These are phyloP conservation scores for Melastoma malabathricum DNA, from an alignment of 345 rosid species.

Conservation along the genomic window DNA sequence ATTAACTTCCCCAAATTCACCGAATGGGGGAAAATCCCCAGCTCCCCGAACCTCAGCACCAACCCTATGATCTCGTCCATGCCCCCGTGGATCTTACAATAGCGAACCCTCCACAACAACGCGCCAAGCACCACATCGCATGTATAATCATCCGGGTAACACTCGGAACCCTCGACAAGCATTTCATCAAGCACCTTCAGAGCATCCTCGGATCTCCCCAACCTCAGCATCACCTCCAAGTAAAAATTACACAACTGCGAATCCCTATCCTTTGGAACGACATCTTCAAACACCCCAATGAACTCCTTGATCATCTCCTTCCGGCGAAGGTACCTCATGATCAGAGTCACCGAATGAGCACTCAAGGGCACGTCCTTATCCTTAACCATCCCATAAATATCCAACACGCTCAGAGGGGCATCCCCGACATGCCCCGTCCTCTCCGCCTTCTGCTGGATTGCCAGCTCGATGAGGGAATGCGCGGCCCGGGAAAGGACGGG, in stretches of 20 bases:
- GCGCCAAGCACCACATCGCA: not conserved
- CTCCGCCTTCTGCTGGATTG: slow-evolving; percentile 13
- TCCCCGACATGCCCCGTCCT: slow-evolving; percentile 13
- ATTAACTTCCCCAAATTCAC: slow-evolving; percentile 33
- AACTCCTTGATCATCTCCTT: slow-evolving; percentile 32
- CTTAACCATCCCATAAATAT: slow-evolving; percentile 32
- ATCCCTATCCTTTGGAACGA: slow-evolving; percentile 24
- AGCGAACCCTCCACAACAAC: slow-evolving; percentile 14
- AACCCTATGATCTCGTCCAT: slow-evolving; percentile 28
- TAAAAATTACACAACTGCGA: slow-evolving; percentile 32
- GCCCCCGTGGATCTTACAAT: too few species aligned
- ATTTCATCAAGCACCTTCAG: slow-evolving; percentile 81
- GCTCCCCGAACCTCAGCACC: slow-evolving; percentile 32
- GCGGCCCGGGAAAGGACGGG: slow-evolving; percentile 28
- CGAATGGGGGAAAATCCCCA: slow-evolving; percentile 32
- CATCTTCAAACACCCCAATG: slow-evolving; percentile 22
- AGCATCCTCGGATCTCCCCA: slow-evolving; percentile 34
- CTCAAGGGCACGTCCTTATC: slow-evolving; percentile 41
- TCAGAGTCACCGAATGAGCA: slow-evolving; percentile 24
- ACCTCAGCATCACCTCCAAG: slow-evolving; percentile 17
- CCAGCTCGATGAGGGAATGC: slow-evolving; percentile 44
- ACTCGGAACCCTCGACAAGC: slow-evolving; percentile 25
- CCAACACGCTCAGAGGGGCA: slow-evolving; percentile 12
- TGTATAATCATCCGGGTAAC: too few species aligned
- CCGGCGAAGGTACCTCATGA: slow-evolving; percentile 38